Conservation (phyloP, 495 filamentous ascomycete species). For the Aspergillus biplanus region DNA sequence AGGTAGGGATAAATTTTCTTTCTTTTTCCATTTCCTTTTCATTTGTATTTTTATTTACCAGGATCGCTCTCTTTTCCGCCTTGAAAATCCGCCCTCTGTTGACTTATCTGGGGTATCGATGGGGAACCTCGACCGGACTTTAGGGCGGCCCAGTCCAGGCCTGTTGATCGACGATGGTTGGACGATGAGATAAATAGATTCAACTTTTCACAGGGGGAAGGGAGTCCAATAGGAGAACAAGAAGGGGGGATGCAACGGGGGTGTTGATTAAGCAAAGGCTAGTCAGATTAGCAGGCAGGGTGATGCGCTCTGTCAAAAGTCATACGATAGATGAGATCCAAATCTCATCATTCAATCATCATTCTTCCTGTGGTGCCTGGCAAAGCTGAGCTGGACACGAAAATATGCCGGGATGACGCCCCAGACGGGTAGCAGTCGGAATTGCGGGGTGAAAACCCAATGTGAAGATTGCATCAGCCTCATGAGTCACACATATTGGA, state of each 20-base stretch:
- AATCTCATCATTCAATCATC: constrained; percentile 28
- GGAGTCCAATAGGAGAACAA: constrained; percentile 22
- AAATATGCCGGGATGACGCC: constrained; percentile 31
- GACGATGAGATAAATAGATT: constrained; percentile 16
- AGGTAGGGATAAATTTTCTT: constrained; percentile 2
- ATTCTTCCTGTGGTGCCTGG: background rate
- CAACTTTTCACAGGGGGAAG: background rate
- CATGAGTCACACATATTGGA: constrained; percentile 24
- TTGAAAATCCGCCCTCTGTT: constrained; percentile 16
- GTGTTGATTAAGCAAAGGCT: constrained; percentile 16
- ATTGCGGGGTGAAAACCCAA: constrained; percentile 23
- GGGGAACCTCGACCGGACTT: constrained; percentile 22
- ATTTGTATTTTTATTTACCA: constrained; percentile 9
- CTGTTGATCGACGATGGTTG: constrained; percentile 31
- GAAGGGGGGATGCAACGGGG: constrained; percentile 15
- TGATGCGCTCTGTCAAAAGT: constrained; percentile 22
- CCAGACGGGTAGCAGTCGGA: constrained; percentile 17
- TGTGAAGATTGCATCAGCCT: constrained; percentile 19
- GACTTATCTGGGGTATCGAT: constrained; percentile 25
- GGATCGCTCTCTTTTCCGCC: background rate
- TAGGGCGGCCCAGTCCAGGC: constrained; percentile 27
- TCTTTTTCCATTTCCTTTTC: constrained; percentile 3
- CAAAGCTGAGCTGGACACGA: constrained; percentile 22
- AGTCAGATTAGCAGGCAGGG: constrained; percentile 11
- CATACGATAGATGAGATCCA: constrained; percentile 32